A percentile compares a stretch with the other conserved stretches of the same genome.
Conservation (phyloP, 352 stramenopile genomes). For the Phytophthora podocarpi region DNA sequence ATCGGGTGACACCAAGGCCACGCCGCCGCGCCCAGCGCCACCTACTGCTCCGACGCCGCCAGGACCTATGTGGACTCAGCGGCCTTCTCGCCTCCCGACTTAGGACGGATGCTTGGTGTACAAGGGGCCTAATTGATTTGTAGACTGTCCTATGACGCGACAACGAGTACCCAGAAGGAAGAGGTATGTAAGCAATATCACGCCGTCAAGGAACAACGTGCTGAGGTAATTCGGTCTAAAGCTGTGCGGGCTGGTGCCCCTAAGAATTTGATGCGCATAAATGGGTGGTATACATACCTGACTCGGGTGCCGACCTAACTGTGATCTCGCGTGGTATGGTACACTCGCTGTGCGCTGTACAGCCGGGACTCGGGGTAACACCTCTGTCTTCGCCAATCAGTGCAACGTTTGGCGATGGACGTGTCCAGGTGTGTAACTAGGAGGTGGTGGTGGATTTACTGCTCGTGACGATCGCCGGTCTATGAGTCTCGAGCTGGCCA, state of each 20-base stretch:
- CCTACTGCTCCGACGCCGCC: neutral
- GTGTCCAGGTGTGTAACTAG: neutral
- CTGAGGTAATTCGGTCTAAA: neutral
- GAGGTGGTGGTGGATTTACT: constrained; percentile 10
- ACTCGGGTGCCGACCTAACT: constrained; percentile 5
- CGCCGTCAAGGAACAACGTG: neutral
- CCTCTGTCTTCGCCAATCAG: too few relatives aligned
- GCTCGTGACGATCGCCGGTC: constrained; percentile 3
- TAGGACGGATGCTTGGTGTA: neutral
- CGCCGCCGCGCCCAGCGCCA: neutral
- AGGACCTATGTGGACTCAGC: neutral
- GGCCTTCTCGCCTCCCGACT: neutral
- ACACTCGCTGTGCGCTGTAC: neutral
- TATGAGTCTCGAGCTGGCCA: neutral
- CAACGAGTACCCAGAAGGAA: neutral
- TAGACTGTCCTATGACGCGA: neutral
- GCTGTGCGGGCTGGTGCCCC: neutral
- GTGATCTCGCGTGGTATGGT: neutral
- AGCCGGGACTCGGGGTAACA: constrained; percentile 7
- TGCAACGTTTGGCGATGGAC: constrained; percentile 13
- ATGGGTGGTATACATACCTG: constrained; percentile 2
- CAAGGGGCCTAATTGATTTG: constrained; percentile 1
- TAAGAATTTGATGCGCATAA: neutral
- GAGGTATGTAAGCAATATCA: neutral
- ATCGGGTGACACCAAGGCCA: neutral